Conservation (phyloP, 345 rosid genomes). For the Luvunga scandens region DNA sequence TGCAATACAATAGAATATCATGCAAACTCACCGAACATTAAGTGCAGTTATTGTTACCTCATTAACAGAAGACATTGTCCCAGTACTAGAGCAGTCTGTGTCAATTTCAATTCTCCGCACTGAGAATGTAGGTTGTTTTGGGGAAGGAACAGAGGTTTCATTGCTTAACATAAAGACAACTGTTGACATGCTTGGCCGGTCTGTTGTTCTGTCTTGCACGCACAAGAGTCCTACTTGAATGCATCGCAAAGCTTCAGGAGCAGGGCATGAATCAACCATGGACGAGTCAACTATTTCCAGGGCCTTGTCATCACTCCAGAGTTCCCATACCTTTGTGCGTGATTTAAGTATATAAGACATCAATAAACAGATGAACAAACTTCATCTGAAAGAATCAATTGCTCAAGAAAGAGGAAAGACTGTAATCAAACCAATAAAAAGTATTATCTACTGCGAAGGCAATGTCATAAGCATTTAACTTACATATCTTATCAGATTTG, state of each 20-base stretch:
- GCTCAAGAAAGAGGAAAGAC: too few species aligned
- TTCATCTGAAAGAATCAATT: too few species aligned
- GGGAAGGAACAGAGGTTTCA: conserved; percentile 9
- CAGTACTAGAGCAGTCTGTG: not conserved
- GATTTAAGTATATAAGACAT: not conserved
- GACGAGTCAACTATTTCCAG: conserved; percentile 9
- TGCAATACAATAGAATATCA: not conserved
- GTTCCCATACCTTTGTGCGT: not conserved
- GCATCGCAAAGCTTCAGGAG: not conserved
- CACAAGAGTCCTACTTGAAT: conserved; percentile 23
- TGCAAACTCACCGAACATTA: not conserved
- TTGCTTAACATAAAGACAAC: conserved; percentile 18
- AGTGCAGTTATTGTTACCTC: not conserved
- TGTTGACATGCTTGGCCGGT: conserved; percentile 19
- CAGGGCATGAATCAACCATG: not conserved
- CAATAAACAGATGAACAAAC: too few species aligned
- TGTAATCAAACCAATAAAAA: not conserved
- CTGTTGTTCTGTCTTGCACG: not conserved
- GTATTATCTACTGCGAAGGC: not conserved
- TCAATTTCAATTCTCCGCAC: not conserved
- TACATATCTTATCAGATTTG: not conserved
- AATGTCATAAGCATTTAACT: not conserved
- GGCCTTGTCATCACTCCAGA: not conserved
- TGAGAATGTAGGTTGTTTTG: conserved; percentile 3
- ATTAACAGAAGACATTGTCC: not conserved